phyloP scores from a whole-genome alignment of 306 rosid species.

The Medicago truncatula region DNA sequence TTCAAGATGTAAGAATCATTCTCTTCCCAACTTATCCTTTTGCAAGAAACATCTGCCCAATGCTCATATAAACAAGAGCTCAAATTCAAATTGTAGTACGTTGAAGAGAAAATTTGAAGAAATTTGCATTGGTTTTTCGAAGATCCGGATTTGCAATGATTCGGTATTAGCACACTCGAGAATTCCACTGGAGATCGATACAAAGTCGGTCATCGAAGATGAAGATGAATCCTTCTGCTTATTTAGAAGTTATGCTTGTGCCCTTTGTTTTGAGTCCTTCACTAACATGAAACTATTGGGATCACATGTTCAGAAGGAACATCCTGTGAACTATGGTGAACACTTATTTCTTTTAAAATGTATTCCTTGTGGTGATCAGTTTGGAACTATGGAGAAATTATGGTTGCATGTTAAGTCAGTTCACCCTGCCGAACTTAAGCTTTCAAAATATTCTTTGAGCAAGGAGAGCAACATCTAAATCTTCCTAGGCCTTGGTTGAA shows the following conservation, averaged over 20 bases:
- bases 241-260: not conserved
- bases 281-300: conserved; percentile 77
- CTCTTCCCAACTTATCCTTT: conserved; percentile 36
- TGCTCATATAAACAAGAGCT: conserved; percentile 22
- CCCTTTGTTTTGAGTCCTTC: conserved; percentile 82
- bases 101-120: no score
- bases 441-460: conserved; percentile 43
- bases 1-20: conserved; percentile 82
- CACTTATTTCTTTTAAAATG: conserved; percentile 90
- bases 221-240: conserved; percentile 41
- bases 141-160: no score
- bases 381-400: conserved; percentile 72
- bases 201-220: conserved; percentile 42
- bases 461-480: no score
- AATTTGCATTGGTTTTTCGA: no score
- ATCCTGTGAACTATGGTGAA: conserved; percentile 70
- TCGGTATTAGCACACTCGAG: not conserved
- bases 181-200: conserved; percentile 56
- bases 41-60: no score
- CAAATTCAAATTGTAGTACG: no score
- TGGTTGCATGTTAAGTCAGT: conserved; percentile 77
- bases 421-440: conserved; percentile 66
- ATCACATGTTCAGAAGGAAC: conserved; percentile 82
- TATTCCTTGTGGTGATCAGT: conserved; percentile 84
- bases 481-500: no score